Base-by-base conservation (phyloP, 2,329 filamentous ascomycete genomes). In the Penicillium rolfsii region DNA sequence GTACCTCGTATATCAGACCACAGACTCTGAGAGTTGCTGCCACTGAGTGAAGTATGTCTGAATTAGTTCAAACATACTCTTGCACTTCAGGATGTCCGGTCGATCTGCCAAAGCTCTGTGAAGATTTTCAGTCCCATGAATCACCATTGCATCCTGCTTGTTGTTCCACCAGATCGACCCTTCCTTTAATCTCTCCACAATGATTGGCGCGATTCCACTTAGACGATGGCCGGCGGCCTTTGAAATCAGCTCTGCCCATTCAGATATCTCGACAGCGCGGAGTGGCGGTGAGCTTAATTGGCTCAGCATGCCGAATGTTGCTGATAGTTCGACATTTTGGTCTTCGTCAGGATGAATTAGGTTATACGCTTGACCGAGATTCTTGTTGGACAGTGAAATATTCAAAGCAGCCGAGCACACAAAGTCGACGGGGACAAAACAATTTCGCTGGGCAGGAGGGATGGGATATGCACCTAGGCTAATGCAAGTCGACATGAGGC, bases 391-490 rank as follows among this genome's bases (percentile, higher is more conserved):
- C 5, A 38, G 5, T 0, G 65, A 62, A 22, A 70, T 65, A 4
- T 55, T 61, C n/a, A 67, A 26, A 4, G 64, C 60, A 2, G 63
- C 60, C 0, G 55, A 56, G 22, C 45, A 62, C 60, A 43, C 48
- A 50, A 60, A 69, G 26, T 69, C 65, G 0, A 69, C 62, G 0
- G 69, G 56, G 7, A 68, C 53, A 22, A 65, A 63, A 2, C 65
- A 54, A 5, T 59, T 57, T 0, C 60, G 57, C 1, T 65, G 62
- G 2, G 49, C 33, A 2, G 63, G 62, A 2, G 58, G 40, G 1
- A 43, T 24, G 0, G 68, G 68, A 36, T 63, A 71, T 35, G 35
- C 26, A 2, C 68, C 58, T 0, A 64, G 26, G 1, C 52, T 62
- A 22, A 69, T 57, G 26, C 64, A 65, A 5, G 53, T 60, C 2